These are phyloP conservation scores for Leucosporidium creatinivorum DNA, from an alignment of 768 basidiomycete species.

Conservation along the genomic window DNA sequence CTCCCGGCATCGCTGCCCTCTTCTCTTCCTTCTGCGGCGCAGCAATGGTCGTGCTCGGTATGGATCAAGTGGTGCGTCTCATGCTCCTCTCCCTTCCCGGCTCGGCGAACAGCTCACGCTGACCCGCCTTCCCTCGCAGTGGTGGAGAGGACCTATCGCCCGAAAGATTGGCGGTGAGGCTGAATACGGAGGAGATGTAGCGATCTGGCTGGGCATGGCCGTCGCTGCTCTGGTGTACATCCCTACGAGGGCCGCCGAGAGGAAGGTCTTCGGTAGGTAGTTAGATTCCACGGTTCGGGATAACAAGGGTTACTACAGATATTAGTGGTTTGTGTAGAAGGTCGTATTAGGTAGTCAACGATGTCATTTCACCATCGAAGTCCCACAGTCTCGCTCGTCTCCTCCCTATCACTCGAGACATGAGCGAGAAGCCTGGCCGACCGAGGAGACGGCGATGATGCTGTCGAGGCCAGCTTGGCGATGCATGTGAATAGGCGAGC, in stretches of 20 bases:
- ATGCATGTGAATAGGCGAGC: no score
- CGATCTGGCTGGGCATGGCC: slow-evolving; percentile 47
- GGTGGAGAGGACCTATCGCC: slow-evolving; percentile 66
- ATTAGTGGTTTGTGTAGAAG: no score
- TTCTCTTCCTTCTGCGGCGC: slow-evolving; percentile 51
- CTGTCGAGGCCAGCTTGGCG: no score
- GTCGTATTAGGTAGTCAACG: no score
- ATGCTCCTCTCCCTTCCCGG: no score
- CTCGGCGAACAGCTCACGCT: background rate
- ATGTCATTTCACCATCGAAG: no score
- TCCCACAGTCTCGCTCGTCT: no score
- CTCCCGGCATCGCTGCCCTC: slow-evolving; percentile 59
- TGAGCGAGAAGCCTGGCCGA: no score
- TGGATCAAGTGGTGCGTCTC: slow-evolving; percentile 51
- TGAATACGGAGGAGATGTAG: slow-evolving; percentile 56
- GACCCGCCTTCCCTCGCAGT: slow-evolving; percentile 35
- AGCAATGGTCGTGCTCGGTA: slow-evolving; percentile 56
- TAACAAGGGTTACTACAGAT: no score
- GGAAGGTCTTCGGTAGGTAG: slow-evolving; percentile 19
- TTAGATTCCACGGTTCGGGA: background rate
- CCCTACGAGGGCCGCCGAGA: slow-evolving; percentile 13
- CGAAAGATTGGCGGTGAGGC: slow-evolving; percentile 28
- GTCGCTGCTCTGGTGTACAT: slow-evolving; percentile 15
- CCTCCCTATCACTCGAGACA: no score
- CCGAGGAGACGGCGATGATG: no score